Base-by-base conservation (phyloP, 257 asterid species). In the Marsdenia floribunda region DNA sequence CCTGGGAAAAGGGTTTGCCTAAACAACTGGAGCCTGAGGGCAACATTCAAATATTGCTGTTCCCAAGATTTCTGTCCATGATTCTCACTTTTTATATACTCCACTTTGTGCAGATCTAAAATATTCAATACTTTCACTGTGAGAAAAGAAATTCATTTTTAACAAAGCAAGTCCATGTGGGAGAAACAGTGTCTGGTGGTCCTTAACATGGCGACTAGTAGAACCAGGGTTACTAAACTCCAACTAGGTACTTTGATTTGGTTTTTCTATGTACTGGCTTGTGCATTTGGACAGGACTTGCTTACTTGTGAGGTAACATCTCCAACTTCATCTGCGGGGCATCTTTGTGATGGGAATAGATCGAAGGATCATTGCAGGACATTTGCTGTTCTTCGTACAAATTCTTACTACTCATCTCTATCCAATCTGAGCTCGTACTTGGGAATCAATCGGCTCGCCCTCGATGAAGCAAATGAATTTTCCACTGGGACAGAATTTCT, bases 31-130 rank as follows among this genome's bases (percentile, higher is more conserved):
- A 42, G n/a, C 52, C 57, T 54, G 55, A 50, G 64, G 63, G 64
- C 73, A 42, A 64, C 57, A 68, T 72, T 77, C 58, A 70, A 72
- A 61, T 67, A 37, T 68, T 87, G 78, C 86, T 71, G 63, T 79
- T 80, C 77, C 85, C 92, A 73, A 89, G 85, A 80, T 76, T 79
- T 77, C 79, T 88, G 93, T 83, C 91, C 76, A 77, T 78, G 66
- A 68, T 76, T 78, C 82, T 77, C 75, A 76, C 78, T 73, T 80
- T 67, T 70, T 73, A 82, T 75, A 75, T 49, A 77, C 46, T 64
- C 81, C 63, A 66, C 74, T 63, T 78, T 76, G 78, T 74, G 73
- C 67, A 83, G 84, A 86, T 86, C 91, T 86, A 82, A 86, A 81
- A 70, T 79, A 76, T 74, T 67, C 85, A 82, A 47, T 76, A 75